Percentiles rank a stretch among this genome's conserved stretches.
These are phyloP conservation scores for Taphrina communis DNA, from an alignment of 1,139 yeast genomes.

Conservation along the genomic window DNA sequence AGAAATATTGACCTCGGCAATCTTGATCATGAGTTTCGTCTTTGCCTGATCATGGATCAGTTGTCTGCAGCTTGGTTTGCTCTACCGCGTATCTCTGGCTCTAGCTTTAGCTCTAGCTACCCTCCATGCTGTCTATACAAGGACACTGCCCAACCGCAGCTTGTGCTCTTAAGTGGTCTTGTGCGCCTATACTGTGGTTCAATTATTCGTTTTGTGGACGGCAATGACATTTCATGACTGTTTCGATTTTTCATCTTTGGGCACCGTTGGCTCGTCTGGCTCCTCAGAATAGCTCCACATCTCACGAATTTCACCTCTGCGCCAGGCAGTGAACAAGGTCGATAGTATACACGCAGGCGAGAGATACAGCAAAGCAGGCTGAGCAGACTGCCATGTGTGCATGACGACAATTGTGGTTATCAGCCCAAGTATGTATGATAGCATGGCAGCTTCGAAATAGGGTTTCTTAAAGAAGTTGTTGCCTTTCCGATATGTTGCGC, in stretches of 20 bases:
- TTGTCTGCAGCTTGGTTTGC: no score
- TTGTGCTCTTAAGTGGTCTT: no score
- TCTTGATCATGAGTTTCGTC: background rate
- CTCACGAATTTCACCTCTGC: constrained; percentile 18
- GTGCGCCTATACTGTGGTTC: no score
- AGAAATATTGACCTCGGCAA: background rate
- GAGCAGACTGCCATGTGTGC: constrained; percentile 57
- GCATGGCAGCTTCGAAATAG: constrained; percentile 57
- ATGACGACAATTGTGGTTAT: constrained; percentile 56
- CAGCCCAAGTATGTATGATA: constrained; percentile 59
- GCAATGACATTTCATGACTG: no score
- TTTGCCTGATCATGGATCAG: no score
- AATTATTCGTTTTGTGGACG: no score
- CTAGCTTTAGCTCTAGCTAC: no score
- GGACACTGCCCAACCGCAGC: no score
- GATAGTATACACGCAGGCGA: constrained; percentile 55
- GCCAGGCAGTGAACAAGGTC: constrained; percentile 34
- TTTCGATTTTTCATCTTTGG: no score
- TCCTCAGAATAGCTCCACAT: constrained; percentile 16
- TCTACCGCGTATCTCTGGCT: no score
- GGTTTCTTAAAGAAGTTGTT: constrained; percentile 54
- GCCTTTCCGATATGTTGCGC: constrained; percentile 43
- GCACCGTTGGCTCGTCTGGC: background rate
- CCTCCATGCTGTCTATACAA: no score
- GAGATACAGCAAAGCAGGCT: constrained; percentile 70